Evolutionary conservation across 805 yeast species (phyloP).

Genomic region (Candida easanensis): DNA sequence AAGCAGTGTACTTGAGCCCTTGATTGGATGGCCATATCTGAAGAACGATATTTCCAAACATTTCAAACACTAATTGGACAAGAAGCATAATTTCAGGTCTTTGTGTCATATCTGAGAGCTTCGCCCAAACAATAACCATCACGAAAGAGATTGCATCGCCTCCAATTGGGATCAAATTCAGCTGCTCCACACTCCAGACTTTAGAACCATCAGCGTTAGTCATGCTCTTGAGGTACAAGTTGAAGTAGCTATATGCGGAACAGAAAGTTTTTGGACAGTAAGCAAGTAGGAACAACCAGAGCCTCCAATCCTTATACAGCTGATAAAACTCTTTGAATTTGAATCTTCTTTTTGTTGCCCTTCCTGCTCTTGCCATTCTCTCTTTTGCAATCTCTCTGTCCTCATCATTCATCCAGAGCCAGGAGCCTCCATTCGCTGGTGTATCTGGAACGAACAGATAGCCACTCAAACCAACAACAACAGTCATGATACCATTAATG

Average conservation of each 20-base stretch:
- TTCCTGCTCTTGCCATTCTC: slow-evolving; percentile 18
- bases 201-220: slow-evolving; percentile 14
- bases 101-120: slow-evolving; percentile 11
- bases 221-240: slow-evolving; percentile 18
- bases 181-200: slow-evolving; percentile 9
- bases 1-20: slow-evolving; percentile 3
- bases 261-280: slow-evolving; percentile 12
- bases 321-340: slow-evolving; percentile 3
- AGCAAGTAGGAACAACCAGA: slow-evolving; percentile 16
- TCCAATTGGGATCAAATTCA: slow-evolving; percentile 23
- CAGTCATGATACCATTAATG: slow-evolving; percentile 18
- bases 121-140: slow-evolving; percentile 14
- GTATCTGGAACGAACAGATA: slow-evolving; percentile 37
- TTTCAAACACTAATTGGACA: neutral
- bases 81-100: neutral
- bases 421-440: slow-evolving; percentile 28
- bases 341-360: slow-evolving; percentile 14
- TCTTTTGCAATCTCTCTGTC: slow-evolving; percentile 31
- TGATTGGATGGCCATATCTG: neutral
- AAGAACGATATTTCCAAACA: neutral
- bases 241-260: slow-evolving; percentile 13
- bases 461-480: slow-evolving; percentile 33
- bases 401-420: slow-evolving; percentile 30
- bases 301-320: slow-evolving; percentile 11
- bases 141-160: slow-evolving; percentile 17